Evolutionary conservation across 352 stramenopile species (phyloP).

Genomic region (Phytophthora nicotianae): DNA sequence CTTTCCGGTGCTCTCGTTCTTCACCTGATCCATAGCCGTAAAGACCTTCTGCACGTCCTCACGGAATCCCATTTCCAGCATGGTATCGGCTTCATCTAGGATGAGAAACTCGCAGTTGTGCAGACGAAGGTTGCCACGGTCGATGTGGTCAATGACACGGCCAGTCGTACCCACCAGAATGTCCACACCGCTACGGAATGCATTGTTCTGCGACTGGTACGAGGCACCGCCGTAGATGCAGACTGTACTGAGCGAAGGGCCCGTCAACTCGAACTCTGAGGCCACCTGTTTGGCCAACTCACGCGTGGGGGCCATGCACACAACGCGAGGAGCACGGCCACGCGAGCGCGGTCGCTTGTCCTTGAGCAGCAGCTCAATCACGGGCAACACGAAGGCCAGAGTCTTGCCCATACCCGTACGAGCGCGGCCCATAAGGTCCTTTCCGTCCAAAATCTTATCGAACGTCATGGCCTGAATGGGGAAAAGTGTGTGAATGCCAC

Average conservation of each 20-base stretch:
- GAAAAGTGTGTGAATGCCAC: conserved; percentile 90
- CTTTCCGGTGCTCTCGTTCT: conserved; percentile 53
- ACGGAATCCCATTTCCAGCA: conserved; percentile 97
- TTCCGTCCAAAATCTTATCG: conserved; percentile 93
- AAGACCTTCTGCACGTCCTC: conserved; percentile 96
- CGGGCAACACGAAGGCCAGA: conserved; percentile 96
- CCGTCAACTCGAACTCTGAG: conserved; percentile 86
- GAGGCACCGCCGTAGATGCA: conserved; percentile 93
- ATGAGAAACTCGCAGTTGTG: conserved; percentile 92
- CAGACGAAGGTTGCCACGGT: conserved; percentile 89
- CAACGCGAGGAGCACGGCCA: conserved; percentile 87
- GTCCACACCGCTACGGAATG: conserved; percentile 89
- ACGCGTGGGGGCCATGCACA: conserved; percentile 97
- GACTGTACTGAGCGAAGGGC: conserved; percentile 79
- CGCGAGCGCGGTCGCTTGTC: conserved; percentile 77
- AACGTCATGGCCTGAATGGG: conserved; percentile 96
- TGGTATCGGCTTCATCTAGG: conserved; percentile 95
- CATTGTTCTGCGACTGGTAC: conserved; percentile 90
- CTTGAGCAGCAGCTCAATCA: conserved; percentile 92
- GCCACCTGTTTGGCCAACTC: conserved; percentile 98
- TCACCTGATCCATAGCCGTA: conserved; percentile 70
- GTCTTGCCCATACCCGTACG: conserved; percentile 99
- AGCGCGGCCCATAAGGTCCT: conserved; percentile 97
- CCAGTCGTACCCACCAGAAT: conserved; percentile 94
- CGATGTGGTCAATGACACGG: conserved; percentile 93